These are phyloP conservation scores for Solanum peruvianum DNA, from an alignment of 257 asterid species.

Conservation along the genomic window DNA sequence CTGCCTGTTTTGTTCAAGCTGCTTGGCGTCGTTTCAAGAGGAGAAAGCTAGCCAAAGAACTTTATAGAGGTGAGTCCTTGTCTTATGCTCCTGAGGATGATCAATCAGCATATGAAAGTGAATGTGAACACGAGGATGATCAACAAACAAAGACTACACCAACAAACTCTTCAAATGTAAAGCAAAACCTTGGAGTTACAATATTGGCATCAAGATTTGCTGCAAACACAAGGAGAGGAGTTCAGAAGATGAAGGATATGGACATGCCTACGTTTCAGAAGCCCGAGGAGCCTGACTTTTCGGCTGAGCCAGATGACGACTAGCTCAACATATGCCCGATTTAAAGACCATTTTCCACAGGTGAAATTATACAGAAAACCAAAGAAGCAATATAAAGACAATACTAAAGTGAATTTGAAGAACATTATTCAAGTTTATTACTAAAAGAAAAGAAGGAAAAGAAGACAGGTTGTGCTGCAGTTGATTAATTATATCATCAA, in stretches of 20 bases:
- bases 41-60: conserved; percentile 29
- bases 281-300: conserved; percentile 78
- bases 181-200: conserved; percentile 48
- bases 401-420: not conserved
- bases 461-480: not conserved
- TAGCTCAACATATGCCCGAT: conserved; percentile 5
- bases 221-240: conserved; percentile 61
- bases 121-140: conserved; percentile 8
- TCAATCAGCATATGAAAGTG: conserved; percentile 7
- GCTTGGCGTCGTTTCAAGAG: conserved; percentile 59
- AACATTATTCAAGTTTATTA: not conserved
- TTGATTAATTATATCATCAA: not conserved
- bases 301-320: conserved; percentile 56
- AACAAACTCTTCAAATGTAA: conserved; percentile 15
- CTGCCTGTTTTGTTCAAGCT: conserved; percentile 69
- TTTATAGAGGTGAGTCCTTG: conserved; percentile 42
- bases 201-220: conserved; percentile 71
- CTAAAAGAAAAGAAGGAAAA: not conserved
- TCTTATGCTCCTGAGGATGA: conserved; percentile 7
- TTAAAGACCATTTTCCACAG: not conserved
- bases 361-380: not conserved
- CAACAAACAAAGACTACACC: not conserved
- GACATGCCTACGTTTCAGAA: conserved; percentile 46
- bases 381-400: not conserved
- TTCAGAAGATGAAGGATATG: conserved; percentile 47